Base-by-base conservation (phyloP, 2,329 filamentous ascomycete species). In the Metarhizium album region DNA sequence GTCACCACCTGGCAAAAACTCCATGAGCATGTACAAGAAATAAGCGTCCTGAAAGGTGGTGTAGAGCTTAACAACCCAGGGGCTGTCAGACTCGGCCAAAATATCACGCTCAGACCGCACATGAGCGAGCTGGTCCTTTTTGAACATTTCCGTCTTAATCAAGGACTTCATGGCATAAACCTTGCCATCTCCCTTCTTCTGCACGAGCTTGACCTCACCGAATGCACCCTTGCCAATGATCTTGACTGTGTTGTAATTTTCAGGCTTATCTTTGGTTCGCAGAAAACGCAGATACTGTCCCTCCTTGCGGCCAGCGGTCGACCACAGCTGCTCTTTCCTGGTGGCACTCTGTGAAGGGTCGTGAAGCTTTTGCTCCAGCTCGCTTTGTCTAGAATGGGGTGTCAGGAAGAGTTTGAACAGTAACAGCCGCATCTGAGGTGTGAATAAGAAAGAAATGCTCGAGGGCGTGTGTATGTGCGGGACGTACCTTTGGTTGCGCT, bases 121-220 rank as follows among this genome's bases (percentile, higher is more conserved):
- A 71, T 98, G 93, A 18, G 93, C 93, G 54, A 98, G 75, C 69
- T 98, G 93, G 65, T 98, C 93, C 71, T 95, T 96, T 74, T 95
- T 96, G 75, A 96, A 96, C 93, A 98, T 98, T 70, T 98, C 93
- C 46, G 89, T 90, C 76, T 98, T 98, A 70, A 98, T 89, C 59
- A 98, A 76, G 45, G 91, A 97, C 75, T 98, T 98, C 76, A 98
- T 86, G 54, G 93, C 93, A 62, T 97, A 98, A 57, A 98, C 90
- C 71, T 95, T 95, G 70, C 88, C 89, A 63, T 97, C 93, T 49
- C 87, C 83, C 77, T 90, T 95, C 73, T 95, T 88, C 73, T 95
- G 90, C 52, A 98, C 93, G 55, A 98, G 78, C 72, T 95, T 95
- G 62, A 98, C 93, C 70, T 98, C 93, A 67, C 93, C 93, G 64